A percentile compares a stretch with the other conserved stretches of the same genome.
Conservation (phyloP, 208 protist species). For the Leishmania martiniquensis region DNA sequence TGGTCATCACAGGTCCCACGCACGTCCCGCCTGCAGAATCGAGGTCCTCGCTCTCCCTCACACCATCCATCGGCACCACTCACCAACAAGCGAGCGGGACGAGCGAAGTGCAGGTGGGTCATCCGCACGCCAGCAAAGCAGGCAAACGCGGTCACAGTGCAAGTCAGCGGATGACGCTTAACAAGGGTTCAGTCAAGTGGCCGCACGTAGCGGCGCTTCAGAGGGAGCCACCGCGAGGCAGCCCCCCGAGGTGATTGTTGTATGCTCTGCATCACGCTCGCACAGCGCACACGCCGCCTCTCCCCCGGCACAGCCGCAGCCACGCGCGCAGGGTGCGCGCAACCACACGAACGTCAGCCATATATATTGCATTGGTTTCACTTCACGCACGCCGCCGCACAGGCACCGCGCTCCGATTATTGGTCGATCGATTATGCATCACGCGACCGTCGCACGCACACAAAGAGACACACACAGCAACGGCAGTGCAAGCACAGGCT, state of each 20-base stretch:
- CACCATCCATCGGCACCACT: slow-evolving; percentile 40
- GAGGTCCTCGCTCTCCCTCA: slow-evolving; percentile 21
- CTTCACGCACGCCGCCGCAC: slow-evolving; percentile 14
- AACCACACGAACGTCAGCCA: slow-evolving; percentile 5
- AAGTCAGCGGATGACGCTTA: slow-evolving; percentile 51
- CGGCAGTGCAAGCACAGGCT: background rate
- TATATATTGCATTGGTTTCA: slow-evolving; percentile 17
- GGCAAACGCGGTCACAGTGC: background rate
- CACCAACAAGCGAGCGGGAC: slow-evolving; percentile 35
- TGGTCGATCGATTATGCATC: slow-evolving; percentile 20
- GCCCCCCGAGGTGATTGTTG: slow-evolving; percentile 31
- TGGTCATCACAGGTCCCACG: slow-evolving; percentile 39
- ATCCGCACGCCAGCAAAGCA: slow-evolving; percentile 15
- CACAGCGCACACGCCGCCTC: slow-evolving; percentile 10
- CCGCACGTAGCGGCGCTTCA: slow-evolving; percentile 22
- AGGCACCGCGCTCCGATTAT: slow-evolving; percentile 12
- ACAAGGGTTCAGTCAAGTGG: slow-evolving; percentile 32
- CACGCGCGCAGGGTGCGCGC: background rate
- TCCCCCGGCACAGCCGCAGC: background rate
- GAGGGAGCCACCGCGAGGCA: slow-evolving; percentile 24
- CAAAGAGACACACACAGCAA: background rate
- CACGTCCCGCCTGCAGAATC: background rate
- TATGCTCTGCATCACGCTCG: slow-evolving; percentile 41
- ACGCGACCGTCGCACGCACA: slow-evolving; percentile 6
- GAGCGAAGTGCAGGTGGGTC: slow-evolving; percentile 53